Base-by-base conservation (phyloP, 371 early-diverging fungal genomes). In the Choanephora cucurbitarum region DNA sequence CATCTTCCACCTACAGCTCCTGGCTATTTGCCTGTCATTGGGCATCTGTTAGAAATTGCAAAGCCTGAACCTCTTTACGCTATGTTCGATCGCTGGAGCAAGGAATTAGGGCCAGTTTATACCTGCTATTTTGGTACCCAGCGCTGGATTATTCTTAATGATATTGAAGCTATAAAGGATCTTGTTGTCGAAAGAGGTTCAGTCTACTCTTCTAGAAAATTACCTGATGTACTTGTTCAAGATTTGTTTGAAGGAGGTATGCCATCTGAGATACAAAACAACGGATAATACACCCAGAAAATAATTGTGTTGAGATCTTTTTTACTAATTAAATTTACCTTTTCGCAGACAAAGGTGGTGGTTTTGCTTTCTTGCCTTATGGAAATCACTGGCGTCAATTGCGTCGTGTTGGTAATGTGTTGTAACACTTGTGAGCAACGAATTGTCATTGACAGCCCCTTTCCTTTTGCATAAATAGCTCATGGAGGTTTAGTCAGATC, bases 321-420 rank as follows among this genome's bases (percentile, higher is more conserved):
- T 8, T 11, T 34, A 15, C 5, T 5, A 47, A 40, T 28, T 18
- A 31, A 44, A 42, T n/a, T 41, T 13, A 7, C 34, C 13, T 21
- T 21, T 34, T 32, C 19, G 33, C 66, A 70, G 72, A 72, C 21
- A 66, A 68, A 31, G 80, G 80, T 42, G 77, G 77, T 15, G 72
- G 68, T 1, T 76, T 80, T 63, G 77, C 80, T 0, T 76, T 76
- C 44, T 71, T 64, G 58, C 66, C 73, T n/a, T 76, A 80, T 55
- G 73, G 72, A 18, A 52, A 54, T 18, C 53, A 62, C 18, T 80
- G 80, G 80, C 58, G 77, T 22, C 24, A 60, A 14, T 47, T 80
- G 19, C 65, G 80, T 14, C 66, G 73, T 21, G 61, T 79, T 23
- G 76, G 79, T 75, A 60, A 67, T 37, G 37, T 37, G 10, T 37